Evolutionary conservation across 2,329 filamentous ascomycete species (phyloP).

Genomic region (Cladosporium sp.): DNA sequence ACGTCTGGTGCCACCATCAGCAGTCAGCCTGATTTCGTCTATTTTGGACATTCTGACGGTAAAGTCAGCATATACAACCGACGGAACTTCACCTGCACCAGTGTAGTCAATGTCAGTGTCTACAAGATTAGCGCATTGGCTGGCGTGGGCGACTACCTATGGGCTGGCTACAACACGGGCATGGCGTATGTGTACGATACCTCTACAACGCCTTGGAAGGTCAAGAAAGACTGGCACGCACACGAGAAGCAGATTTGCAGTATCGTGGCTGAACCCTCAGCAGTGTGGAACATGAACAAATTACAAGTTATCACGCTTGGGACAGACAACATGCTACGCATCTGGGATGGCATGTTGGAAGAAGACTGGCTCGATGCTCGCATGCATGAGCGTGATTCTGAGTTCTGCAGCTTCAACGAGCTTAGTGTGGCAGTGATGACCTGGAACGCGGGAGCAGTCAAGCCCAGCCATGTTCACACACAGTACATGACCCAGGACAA

Average conservation of each 20-base stretch:
- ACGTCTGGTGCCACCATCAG: slow-evolving; percentile 74
- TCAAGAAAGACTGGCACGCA: slow-evolving; percentile 92
- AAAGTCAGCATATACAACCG: slow-evolving; percentile 91
- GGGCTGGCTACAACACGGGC: slow-evolving; percentile 92
- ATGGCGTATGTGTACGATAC: slow-evolving; percentile 92
- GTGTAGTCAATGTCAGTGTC: slow-evolving; percentile 75
- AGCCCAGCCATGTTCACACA: slow-evolving; percentile 63
- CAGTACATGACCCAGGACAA: slow-evolving; percentile 64
- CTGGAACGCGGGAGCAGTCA: slow-evolving; percentile 96
- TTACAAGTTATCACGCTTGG: slow-evolving; percentile 82
- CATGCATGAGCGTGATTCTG: slow-evolving; percentile 75
- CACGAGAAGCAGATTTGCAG: slow-evolving; percentile 77
- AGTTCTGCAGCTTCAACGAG: slow-evolving; percentile 82
- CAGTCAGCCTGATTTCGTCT: slow-evolving; percentile 70
- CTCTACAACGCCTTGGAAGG: slow-evolving; percentile 70
- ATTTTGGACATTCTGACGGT: slow-evolving; percentile 87
- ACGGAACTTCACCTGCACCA: slow-evolving; percentile 68
- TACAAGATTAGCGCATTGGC: slow-evolving; percentile 91
- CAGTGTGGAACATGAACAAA: slow-evolving; percentile 77
- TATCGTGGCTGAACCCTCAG: slow-evolving; percentile 70
- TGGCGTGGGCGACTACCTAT: slow-evolving; percentile 74
- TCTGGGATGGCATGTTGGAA: slow-evolving; percentile 89
- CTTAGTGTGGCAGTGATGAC: slow-evolving; percentile 76
- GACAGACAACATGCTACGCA: slow-evolving; percentile 72
- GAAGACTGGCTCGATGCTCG: slow-evolving; percentile 90